Evolutionary conservation across 2,329 filamentous ascomycete genomes (phyloP), one percentile per base, ranked within the genome.

Genomic region (Macrophomina phaseolina): DNA sequence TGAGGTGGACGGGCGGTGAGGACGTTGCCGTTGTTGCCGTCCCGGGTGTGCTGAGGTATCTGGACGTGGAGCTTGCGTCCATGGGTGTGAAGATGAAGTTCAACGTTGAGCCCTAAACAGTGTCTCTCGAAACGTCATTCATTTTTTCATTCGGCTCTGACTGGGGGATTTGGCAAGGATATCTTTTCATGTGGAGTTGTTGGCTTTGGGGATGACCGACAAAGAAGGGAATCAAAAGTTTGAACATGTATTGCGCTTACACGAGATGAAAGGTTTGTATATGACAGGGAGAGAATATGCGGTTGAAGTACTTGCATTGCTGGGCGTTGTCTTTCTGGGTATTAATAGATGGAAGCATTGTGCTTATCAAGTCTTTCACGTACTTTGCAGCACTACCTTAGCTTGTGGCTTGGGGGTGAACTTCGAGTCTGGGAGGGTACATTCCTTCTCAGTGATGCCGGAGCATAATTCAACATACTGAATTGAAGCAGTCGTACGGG

Each of bases 81-180:
- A 99, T 99, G 95, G 95, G 95, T 64, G 90, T 99, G 64, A 91
- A 93, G 81, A 87, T 99, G 81, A 97, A 93, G 84, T 98, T 97
- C 77, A 90, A 90, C 78, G 91, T 98, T 52, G 82, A 84, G 9
- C 63, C 63, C 16, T 65, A 5, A 65, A 32, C 4, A n/a, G 6
- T 8, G 32, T 32, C 4, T 11, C 32, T 40, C 5, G 12, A 28
- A 42, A 5, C 45, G n/a, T 51, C 14, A 9, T 14, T 53, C 4
- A 11, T n/a, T 5, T 36, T 16, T 53, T 11, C 16, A 5, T 16
- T 53, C 14, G 11, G 34, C n/a, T 23, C 23, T 23, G 23, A 23
- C 23, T 23, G 23, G 23, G 23, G 23, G 23, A 3, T 52, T 32
- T 18, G 48, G 9, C 11, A 28, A 9, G 4, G n/a, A 12, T 53